Conservation (phyloP, 495 filamentous ascomycete species). For the Penicillium lividum region DNA sequence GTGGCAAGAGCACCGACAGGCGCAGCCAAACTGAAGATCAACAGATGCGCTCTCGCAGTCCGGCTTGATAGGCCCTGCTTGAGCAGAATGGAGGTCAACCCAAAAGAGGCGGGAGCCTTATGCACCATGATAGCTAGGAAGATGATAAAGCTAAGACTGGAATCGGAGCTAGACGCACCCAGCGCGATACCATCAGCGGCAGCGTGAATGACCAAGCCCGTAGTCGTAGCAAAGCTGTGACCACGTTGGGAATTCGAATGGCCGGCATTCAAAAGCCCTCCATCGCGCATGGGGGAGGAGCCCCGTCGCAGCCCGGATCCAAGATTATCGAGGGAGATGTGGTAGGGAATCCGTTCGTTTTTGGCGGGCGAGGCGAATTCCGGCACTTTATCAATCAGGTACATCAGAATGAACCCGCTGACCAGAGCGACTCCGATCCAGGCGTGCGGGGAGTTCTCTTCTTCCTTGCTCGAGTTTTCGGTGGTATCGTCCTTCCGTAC, state of each 20-base stretch:
- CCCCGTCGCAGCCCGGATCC: conserved; percentile 55
- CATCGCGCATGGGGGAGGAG: conserved; percentile 49
- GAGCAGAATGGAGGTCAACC: conserved; percentile 82
- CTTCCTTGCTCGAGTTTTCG: conserved; percentile 22
- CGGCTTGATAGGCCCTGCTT: conserved; percentile 88
- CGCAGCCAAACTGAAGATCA: conserved; percentile 89
- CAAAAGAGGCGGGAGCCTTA: conserved; percentile 95
- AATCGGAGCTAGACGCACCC: conserved; percentile 77
- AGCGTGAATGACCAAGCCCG: conserved; percentile 93
- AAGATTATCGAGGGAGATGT: conserved; percentile 83
- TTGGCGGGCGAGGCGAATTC: conserved; percentile 62
- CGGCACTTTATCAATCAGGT: conserved; percentile 88
- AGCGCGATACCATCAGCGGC: conserved; percentile 96
- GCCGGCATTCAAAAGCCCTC: conserved; percentile 37
- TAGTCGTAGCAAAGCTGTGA: conserved; percentile 71
- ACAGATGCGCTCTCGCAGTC: conserved; percentile 77
- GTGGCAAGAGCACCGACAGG: conserved; percentile 83
- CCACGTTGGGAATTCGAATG: conserved; percentile 32
- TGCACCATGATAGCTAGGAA: conserved; percentile 97
- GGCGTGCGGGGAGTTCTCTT: conserved; percentile 59
- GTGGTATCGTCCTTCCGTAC: conserved; percentile 42
- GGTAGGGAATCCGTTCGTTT: conserved; percentile 54
- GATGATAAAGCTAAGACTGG: conserved; percentile 79
- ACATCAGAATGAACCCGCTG: conserved; percentile 94
- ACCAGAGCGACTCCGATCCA: conserved; percentile 86